Base-by-base conservation (phyloP, 306 rosid genomes). In the Vigna hirtella region DNA sequence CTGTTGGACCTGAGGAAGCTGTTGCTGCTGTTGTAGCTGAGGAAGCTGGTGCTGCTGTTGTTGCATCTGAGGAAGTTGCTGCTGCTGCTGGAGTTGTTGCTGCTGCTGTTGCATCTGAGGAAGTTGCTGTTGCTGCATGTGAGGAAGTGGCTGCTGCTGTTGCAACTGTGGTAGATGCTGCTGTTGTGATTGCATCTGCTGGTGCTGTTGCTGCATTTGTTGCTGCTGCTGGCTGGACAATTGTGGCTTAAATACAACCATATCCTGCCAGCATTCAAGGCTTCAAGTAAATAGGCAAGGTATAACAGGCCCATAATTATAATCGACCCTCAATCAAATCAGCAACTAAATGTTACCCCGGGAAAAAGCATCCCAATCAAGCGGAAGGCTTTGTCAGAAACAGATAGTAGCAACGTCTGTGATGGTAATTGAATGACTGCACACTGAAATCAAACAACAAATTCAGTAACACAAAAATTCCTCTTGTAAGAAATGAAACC, bases 311-410 rank as follows among this genome's bases (percentile, higher is more conserved):
- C 57, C 26, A 80, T 10, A 49, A 65, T 74, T 66, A 52, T 62
- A 65, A 72, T 58, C 36, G 36, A 79, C 61, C 16, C 59, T 74
- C 4, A 66, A 71, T 68, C 4, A 66, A 65, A 38, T 32, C 36
- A 53, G 24, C 70, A 61, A 45, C 17, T 67, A 62, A 49, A 73
- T 63, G 50, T 79, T 79, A 95, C 99, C 96, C 94, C 98, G 7
- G 99, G 99, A 70, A 95, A 91, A 70, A 95, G 98, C 99, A 95
- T 93, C 83, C 99, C 99, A 73, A 90, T 91, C 90, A 95, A 87
- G 86, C 98, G 98, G 89, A 56, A 90, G 66, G 97, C 96, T 85
- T 90, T 93, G 86, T 95, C 97, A 10, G 99, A 91, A 78, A 93
- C 98, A 26, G 98, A 95, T 26, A 95, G 90, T 74, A 93, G 93